These are phyloP conservation scores for Termitomyces sp. DNA, from an alignment of 768 basidiomycete genomes.

Conservation along the genomic window DNA sequence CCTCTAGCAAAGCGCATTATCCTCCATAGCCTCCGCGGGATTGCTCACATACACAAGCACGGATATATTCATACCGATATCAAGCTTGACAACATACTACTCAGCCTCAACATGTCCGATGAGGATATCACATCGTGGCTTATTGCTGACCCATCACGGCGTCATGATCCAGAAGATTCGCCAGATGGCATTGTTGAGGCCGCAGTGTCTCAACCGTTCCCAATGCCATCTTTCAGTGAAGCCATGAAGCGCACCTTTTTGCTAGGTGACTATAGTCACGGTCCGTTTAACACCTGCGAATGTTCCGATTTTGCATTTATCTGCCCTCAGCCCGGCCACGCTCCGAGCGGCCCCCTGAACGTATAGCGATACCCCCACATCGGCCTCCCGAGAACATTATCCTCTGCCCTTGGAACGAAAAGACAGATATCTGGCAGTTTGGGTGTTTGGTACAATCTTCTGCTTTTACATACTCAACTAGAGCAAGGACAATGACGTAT, in stretches of 20 bases:
- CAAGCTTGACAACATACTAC: neutral
- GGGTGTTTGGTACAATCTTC: neutral
- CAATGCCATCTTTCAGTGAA: neutral
- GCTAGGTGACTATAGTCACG: neutral
- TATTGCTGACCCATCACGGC: neutral
- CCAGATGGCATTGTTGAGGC: neutral
- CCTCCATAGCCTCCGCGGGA: neutral
- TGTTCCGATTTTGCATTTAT: neutral
- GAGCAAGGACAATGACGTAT: too few species aligned
- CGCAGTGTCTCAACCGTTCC: neutral
- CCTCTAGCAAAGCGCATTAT: neutral
- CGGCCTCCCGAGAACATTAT: neutral
- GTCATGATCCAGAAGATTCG: neutral
- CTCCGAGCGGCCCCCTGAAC: neutral
- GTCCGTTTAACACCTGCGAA: neutral
- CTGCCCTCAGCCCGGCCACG: neutral
- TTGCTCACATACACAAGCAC: neutral
- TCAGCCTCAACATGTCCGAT: neutral
- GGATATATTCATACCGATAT: neutral
- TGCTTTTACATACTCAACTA: too few species aligned
- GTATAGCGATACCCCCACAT: neutral
- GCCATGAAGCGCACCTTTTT: neutral
- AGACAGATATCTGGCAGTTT: neutral
- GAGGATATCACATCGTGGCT: neutral
- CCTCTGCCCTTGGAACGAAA: neutral